Evolutionary conservation across 139 green algal genomes (phyloP), one percentile per base, ranked within the genome.

Genomic region (Coccomyxa sp.): DNA sequence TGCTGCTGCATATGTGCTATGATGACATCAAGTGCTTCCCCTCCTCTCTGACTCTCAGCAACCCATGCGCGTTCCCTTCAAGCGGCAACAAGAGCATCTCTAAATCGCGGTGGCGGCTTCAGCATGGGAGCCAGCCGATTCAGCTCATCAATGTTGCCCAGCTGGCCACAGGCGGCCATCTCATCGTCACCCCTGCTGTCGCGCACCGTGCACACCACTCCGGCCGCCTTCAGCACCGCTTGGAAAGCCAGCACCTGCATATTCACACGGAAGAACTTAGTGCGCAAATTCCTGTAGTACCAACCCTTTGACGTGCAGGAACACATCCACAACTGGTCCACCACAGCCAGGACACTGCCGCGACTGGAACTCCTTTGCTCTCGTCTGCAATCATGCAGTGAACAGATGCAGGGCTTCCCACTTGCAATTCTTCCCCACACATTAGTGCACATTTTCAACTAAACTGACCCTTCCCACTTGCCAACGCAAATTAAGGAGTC

Each of bases 131-230:
- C 79, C 27, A 71, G n/a, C 17, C 57, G 57, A 17, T 31, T 59
- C 28, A 32, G 28, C 0, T n/a, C 18, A 10, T 77, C 82, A 63
- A 81, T 75, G 60, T 87, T 82, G 4, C 94, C 94, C 79, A 98
- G 90, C 90, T 98, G 94, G 17, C 94, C 94, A 77, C 95, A 98
- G 0, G 95, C 95, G 16, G 95, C 94, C 92, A 96, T 96, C 79
- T 95, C 87, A 77, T 96, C 94, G 57, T 95, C 93, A 0, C 95
- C 95, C 25, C 92, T 59, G 77, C 84, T 92, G 74, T 91, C 88
- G 0, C 95, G 80, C 45, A 98, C 84, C 0, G 94, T 97, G 83
- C 91, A 95, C 17, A 98, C 90, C 28, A 85, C 80, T 0, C 92
- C 91, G 11, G 82, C 91, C 81, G 92, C 82, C 18, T 85, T 82